Percentiles rank a stretch among this genome's conserved stretches.
These are phyloP conservation scores for Puccinia polysora DNA, from an alignment of 1,284 basidiomycete species.

Conservation along the genomic window DNA sequence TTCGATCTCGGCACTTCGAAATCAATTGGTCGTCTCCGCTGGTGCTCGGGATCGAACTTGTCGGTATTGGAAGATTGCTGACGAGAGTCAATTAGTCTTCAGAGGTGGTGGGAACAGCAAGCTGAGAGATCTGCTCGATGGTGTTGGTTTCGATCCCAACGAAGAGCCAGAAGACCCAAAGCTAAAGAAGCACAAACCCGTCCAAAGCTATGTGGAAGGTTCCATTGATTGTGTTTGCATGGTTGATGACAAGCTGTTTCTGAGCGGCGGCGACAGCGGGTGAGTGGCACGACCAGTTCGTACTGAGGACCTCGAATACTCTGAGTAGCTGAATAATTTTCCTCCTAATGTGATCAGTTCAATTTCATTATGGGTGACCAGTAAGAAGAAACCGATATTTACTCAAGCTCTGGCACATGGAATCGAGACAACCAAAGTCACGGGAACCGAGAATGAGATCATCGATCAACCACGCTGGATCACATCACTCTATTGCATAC, in stretches of 20 bases:
- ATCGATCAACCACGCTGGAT: slow-evolving; percentile 77
- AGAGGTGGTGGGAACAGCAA: slow-evolving; percentile 73
- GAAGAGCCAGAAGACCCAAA: slow-evolving; percentile 41
- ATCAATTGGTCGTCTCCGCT: slow-evolving; percentile 77
- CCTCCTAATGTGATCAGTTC: slow-evolving; percentile 59
- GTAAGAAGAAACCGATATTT: slow-evolving; percentile 93
- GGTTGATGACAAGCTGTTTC: slow-evolving; percentile 86
- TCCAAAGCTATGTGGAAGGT: slow-evolving; percentile 70
- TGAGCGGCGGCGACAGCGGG: slow-evolving; percentile 95
- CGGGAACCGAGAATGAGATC: slow-evolving; percentile 67
- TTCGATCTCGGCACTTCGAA: slow-evolving; percentile 70
- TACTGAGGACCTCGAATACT: neutral
- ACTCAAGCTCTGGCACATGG: slow-evolving; percentile 81
- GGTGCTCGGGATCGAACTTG: slow-evolving; percentile 87
- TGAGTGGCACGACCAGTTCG: slow-evolving; percentile 54
- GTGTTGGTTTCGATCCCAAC: slow-evolving; percentile 55
- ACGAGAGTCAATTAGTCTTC: slow-evolving; percentile 93
- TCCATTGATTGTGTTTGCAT: slow-evolving; percentile 86
- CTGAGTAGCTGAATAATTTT: neutral
- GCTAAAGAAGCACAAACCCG: slow-evolving; percentile 54
- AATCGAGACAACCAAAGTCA: slow-evolving; percentile 63
- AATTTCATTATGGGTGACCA: slow-evolving; percentile 84
- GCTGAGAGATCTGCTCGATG: slow-evolving; percentile 73
- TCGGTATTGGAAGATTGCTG: slow-evolving; percentile 93
- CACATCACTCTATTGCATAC: slow-evolving; percentile 71